phyloP scores from a whole-genome alignment of 2,329 filamentous ascomycete genomes.

The Neonectria sp. region DNA sequence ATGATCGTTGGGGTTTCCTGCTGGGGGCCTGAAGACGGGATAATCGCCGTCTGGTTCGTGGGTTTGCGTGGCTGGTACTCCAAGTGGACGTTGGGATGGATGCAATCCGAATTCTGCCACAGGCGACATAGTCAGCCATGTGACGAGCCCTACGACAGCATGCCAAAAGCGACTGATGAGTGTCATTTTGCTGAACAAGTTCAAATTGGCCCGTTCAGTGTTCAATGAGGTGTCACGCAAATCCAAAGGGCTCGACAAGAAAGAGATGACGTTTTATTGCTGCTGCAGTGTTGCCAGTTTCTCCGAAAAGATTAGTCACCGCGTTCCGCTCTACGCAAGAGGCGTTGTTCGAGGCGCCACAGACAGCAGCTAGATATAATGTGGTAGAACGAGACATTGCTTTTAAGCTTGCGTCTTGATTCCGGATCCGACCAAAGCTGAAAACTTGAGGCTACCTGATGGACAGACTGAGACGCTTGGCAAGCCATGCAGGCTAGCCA shows the following conservation, averaged over 20 bases:
- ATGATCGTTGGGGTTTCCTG: conserved; percentile 28
- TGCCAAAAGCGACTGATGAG: conserved; percentile 40
- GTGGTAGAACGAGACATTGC: not conserved
- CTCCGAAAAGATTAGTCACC: not conserved
- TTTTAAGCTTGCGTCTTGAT: conserved; percentile 6
- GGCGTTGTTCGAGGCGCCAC: not conserved
- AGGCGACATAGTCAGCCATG: conserved; percentile 41
- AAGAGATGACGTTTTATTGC: not conserved
- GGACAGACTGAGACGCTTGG: not conserved
- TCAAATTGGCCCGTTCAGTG: not conserved
- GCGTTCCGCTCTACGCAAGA: conserved; percentile 2
- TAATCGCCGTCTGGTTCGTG: not conserved
- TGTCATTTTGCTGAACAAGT: conserved; percentile 29
- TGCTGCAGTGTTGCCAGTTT: not conserved
- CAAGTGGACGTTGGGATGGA: conserved; percentile 31
- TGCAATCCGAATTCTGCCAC: conserved; percentile 16
- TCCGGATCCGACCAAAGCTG: conserved; percentile 16
- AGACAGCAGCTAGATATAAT: not conserved
- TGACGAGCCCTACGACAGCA: conserved; percentile 32
- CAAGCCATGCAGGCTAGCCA: not conserved
- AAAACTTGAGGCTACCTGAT: conserved; percentile 13
- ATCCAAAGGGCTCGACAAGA: not conserved
- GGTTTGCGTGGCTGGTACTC: conserved; percentile 7
- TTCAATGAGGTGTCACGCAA: not conserved
- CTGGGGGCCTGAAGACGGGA: conserved; percentile 33